Base-by-base conservation (phyloP, 768 basidiomycete species). In the Mycena metata region DNA sequence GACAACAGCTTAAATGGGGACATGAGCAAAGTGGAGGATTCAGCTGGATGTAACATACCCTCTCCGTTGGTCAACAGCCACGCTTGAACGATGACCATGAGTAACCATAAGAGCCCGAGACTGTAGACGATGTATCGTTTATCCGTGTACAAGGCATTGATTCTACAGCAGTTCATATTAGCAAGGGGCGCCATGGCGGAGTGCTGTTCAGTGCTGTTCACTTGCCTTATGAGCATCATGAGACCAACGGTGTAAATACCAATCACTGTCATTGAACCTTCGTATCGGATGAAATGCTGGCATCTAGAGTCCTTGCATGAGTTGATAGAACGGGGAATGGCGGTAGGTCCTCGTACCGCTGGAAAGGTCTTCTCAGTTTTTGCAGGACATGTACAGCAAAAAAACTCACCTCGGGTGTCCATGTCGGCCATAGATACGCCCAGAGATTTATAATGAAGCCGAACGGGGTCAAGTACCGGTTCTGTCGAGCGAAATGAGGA, bases 391-490 rank as follows among this genome's bases (percentile, higher is more conserved):
- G 36, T 41, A 9, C 13, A 55, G 23, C 41, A 30, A 30, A 30
- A 30, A 46, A 17, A 43, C 77, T 63, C 54, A 82, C 85, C 68
- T 83, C 79, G n/a, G 47, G 35, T 11, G 79, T 80, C 81, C 82
- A 86, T 11, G 76, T 69, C 0, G 80, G 80, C 0, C 83, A 82
- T 30, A 83, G 67, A 60, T 85, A 86, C 16, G 84, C 84, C 61
- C 78, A 83, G 17, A 89, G 72, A 65, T 90, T 89, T 46, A 90
- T 74, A 23, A 90, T 83, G 72, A 91, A 91, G 1, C 86, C 88
- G 1, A 90, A 77, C 0, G 89, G 89, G 0, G 87, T 89, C n/a
- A 90, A 76, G 71, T 91, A 91, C 30, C 90, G 86, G 72, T 90
- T 91, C 90, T 91, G 39, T 15, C 6, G 19, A 51, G 26, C 49